Conservation (phyloP, 768 basidiomycete species). For the Pleurotus sapidus region DNA sequence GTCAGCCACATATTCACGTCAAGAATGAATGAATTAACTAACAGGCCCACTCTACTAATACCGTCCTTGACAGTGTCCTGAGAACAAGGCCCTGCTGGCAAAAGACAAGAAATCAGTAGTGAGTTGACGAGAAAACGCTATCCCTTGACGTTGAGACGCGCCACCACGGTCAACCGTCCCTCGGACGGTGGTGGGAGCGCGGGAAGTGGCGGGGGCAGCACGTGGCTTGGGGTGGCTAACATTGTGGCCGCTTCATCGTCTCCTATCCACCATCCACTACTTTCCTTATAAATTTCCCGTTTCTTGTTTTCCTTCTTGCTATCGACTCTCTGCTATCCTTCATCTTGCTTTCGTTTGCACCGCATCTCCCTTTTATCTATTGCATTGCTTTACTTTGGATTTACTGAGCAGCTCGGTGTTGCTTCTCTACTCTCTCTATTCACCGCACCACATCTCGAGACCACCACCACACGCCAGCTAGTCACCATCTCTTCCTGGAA, state of each 20-base stretch:
- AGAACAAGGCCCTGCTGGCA: too few relatives aligned
- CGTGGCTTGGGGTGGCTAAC: neutral
- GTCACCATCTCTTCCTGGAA: neutral
- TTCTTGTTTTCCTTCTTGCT: neutral
- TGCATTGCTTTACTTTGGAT: neutral
- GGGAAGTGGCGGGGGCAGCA: too few relatives aligned
- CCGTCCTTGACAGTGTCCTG: too few relatives aligned
- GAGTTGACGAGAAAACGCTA: too few relatives aligned
- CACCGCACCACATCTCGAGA: neutral
- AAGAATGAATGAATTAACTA: too few relatives aligned
- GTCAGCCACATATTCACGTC: too few relatives aligned
- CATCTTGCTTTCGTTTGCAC: neutral
- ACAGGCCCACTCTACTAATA: too few relatives aligned
- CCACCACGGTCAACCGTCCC: too few relatives aligned
- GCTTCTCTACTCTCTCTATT: neutral
- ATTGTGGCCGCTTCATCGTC: neutral
- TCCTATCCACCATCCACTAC: neutral
- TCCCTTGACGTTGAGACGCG: too few relatives aligned
- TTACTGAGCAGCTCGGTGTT: neutral
- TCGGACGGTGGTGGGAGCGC: too few relatives aligned
- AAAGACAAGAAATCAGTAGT: too few relatives aligned
- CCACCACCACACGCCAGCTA: neutral
- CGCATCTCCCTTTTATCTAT: neutral
- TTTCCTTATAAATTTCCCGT: neutral
- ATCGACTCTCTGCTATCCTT: slow-evolving; percentile 1